Percentiles rank a stretch among this genome's conserved stretches.
These are phyloP conservation scores for Salix suchowensis DNA, from an alignment of 345 rosid species.

Conservation along the genomic window DNA sequence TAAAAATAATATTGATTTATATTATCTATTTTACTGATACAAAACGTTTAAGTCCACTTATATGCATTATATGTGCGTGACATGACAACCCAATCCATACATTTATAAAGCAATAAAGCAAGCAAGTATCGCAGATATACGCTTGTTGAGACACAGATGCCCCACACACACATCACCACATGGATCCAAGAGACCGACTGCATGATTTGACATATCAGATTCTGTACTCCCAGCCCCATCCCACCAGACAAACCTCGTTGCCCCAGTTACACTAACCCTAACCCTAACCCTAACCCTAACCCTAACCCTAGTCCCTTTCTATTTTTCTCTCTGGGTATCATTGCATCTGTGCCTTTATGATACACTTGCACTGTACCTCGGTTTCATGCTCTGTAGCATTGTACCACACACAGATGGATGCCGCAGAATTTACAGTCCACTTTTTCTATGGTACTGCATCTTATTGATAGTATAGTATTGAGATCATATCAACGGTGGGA, in stretches of 20 bases:
- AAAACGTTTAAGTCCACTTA: no score
- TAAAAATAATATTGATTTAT: no score
- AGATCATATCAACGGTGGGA: no score
- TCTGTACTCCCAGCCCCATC: slow-evolving; percentile 44
- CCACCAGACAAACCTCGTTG: slow-evolving; percentile 19
- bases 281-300: not conserved
- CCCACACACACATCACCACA: slow-evolving; percentile 36
- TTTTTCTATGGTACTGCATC: no score
- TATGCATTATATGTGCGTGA: slow-evolving; percentile 10
- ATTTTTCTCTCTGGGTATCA: no score
- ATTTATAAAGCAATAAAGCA: slow-evolving; percentile 11
- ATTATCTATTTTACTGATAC: no score
- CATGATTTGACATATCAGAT: slow-evolving; percentile 96
- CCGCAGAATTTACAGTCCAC: no score
- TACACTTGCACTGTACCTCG: no score
- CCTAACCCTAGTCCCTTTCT: not conserved
- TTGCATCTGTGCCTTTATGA: no score
- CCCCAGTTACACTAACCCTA: not conserved
- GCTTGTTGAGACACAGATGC: slow-evolving; percentile 6
- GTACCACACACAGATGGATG: no score
- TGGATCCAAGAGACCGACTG: slow-evolving; percentile 60
- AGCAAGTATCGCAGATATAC: not conserved
- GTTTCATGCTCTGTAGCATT: no score
- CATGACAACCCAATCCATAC: slow-evolving; percentile 29
- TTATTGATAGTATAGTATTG: no score